These are phyloP conservation scores for Eruca vesicaria DNA, from an alignment of 441 rosid species.

Conservation along the genomic window DNA sequence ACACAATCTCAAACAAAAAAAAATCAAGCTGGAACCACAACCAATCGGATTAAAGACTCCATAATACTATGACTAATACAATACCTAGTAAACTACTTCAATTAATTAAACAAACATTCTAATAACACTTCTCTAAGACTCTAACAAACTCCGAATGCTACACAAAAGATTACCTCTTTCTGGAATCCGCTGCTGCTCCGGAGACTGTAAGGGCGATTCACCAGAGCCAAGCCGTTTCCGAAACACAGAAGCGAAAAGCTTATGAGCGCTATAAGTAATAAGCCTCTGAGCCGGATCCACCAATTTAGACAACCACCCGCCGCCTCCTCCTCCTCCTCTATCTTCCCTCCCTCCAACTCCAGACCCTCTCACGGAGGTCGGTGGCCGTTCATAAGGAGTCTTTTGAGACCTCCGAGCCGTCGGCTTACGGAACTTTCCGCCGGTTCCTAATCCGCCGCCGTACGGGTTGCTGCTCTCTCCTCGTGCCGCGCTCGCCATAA, in stretches of 20 bases:
- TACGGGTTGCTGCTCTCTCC: slow-evolving; percentile 50
- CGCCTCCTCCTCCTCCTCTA: slow-evolving; percentile 17
- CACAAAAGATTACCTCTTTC: slow-evolving; percentile 46
- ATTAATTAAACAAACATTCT: background rate
- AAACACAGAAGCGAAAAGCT: slow-evolving; percentile 68
- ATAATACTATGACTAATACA: too few relatives aligned
- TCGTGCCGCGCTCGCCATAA: slow-evolving; percentile 67
- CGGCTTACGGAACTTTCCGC: slow-evolving; percentile 79
- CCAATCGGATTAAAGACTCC: background rate
- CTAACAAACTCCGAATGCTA: background rate
- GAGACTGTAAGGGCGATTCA: slow-evolving; percentile 34
- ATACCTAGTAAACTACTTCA: background rate
- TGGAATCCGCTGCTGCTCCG: slow-evolving; percentile 31
- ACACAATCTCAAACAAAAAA: background rate
- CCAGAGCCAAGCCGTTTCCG: slow-evolving; percentile 67
- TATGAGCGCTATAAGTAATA: slow-evolving; percentile 69
- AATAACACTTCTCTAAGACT: background rate
- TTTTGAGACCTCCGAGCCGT: slow-evolving; percentile 48
- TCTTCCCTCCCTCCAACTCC: slow-evolving; percentile 36
- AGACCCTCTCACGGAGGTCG: slow-evolving; percentile 46
- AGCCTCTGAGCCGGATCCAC: slow-evolving; percentile 93
- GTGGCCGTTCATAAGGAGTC: slow-evolving; percentile 86
- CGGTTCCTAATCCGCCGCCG: slow-evolving; percentile 53
- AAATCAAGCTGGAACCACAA: too few relatives aligned
- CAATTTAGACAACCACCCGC: slow-evolving; percentile 82